Evolutionary conservation across 345 rosid genomes (phyloP), one percentile per base, ranked within the genome.

Genomic region (Brassica incana): DNA sequence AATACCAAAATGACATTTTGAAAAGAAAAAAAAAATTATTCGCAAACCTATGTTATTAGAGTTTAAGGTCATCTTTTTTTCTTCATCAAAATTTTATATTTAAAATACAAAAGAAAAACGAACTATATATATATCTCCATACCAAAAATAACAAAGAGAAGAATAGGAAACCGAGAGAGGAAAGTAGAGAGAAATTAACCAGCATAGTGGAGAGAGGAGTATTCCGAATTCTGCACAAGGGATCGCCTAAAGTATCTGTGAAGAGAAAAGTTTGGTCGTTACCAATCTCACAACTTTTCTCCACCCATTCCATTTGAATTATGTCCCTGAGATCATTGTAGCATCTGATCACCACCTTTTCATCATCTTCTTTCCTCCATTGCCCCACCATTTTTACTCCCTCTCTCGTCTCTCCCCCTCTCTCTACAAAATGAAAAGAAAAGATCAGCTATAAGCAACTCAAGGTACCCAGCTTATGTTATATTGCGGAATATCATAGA

Each of bases 211-310:
- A 87, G 64, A 86, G 48, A 36, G 93, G 97, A 79, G 86, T 85
- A 71, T 91, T 87, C 74, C 96, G 71, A 85, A 93, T 90, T 77
- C 97, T 84, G 82, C 96, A 88, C 27, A 88, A 86, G 84, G 97
- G 97, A 89, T 93, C 97, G 50, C 97, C 97, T 84, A 93, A 36
- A 64, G 86, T 85, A 77, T 93, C 94, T 6, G 90, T 89, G 84
- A 77, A 87, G 84, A 91, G 89, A 74, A 83, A 83, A 8, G 84
- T 88, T 80, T 85, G 79, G 52, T 84, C 81, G 48, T 90, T 88
- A 43, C 91, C 93, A 81, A 89, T 91, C 87, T 88, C 96, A 65
- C 97, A 91, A 54, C 89, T 82, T 80, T 88, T 82, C 81, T 88
- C 93, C 14, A 93, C 82, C 72, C 78, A 83, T 62, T 87, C 88